Evolutionary conservation across 352 stramenopile genomes (phyloP).

Genomic region (Plasmopara viticola): DNA sequence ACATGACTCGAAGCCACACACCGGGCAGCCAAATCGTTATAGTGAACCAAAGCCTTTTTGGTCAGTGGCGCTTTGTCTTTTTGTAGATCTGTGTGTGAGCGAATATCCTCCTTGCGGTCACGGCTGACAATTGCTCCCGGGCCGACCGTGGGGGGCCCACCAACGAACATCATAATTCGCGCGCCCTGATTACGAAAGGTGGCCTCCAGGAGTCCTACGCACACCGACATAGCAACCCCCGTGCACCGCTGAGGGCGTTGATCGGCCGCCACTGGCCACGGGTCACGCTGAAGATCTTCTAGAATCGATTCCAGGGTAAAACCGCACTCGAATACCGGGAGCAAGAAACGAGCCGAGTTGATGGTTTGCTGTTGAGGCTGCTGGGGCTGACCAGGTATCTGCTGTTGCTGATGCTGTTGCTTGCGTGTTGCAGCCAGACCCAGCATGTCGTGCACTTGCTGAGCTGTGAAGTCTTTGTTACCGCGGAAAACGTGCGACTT

Average conservation of each 20-base stretch:
- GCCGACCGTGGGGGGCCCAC: slow-evolving; percentile 94
- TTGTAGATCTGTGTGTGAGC: slow-evolving; percentile 92
- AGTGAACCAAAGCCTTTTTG: slow-evolving; percentile 95
- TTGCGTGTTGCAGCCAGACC: slow-evolving; percentile 76
- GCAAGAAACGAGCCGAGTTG: slow-evolving; percentile 92
- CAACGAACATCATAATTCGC: slow-evolving; percentile 98
- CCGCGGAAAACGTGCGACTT: slow-evolving; percentile 98
- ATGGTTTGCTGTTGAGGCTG: slow-evolving; percentile 73
- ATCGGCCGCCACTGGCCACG: slow-evolving; percentile 95
- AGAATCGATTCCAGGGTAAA: slow-evolving; percentile 98
- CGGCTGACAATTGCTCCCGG: slow-evolving; percentile 94
- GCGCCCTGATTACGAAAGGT: slow-evolving; percentile 93
- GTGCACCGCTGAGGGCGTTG: slow-evolving; percentile 95
- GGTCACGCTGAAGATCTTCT: slow-evolving; percentile 96
- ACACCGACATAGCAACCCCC: slow-evolving; percentile 93
- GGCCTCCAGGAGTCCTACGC: slow-evolving; percentile 94
- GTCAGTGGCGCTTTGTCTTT: slow-evolving; percentile 93
- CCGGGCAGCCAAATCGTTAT: slow-evolving; percentile 92
- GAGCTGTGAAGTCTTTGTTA: slow-evolving; percentile 95
- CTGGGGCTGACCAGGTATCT: slow-evolving; percentile 41
- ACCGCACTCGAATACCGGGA: slow-evolving; percentile 94
- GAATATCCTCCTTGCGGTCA: slow-evolving; percentile 96
- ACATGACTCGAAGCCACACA: slow-evolving; percentile 91
- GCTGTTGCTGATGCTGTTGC: slow-evolving; percentile 42
- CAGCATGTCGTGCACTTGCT: slow-evolving; percentile 96